Base-by-base conservation (phyloP, 1,284 basidiomycete genomes). In the Sanghuangporus baumii region DNA sequence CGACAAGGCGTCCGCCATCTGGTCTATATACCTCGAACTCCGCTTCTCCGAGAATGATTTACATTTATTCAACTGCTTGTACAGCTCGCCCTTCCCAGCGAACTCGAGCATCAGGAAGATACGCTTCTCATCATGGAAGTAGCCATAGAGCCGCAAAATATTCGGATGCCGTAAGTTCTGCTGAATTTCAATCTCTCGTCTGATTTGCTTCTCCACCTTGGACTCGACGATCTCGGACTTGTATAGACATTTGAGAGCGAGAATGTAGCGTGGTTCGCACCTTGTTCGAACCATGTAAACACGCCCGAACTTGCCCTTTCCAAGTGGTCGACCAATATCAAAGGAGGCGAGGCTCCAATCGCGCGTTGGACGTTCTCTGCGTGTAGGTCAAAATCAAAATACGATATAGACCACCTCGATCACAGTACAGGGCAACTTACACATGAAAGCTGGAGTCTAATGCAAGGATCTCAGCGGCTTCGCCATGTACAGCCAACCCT, bases 271-370 rank as follows among this genome's bases (percentile, higher is more conserved):
- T 0, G 93, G 93, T 66, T 89, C 84, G 61, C 79, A 75, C 72
- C 94, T 95, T 3, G 97, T 99, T 57, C 96, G 88, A 47, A 97
- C 95, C 87, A 99, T 95, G 81, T 99, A 99, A 31, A 99, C 97
- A 0, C 95, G 91, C 0, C 97, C 97, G 70, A 99, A 99, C 78
- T 98, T 98, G 65, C 97, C 97, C 74, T 99, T 98, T 34, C 97
- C 97, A 0, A 99, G 84, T 2, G 95, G 94, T 8, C 94, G 85
- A 12, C 97, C 97, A 68, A 99, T 96, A 68, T 98, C 93, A 71
- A 99, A 98, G 61, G 89, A 83, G 65, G 85, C 83, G 8, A 99
- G 78, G 48, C 82, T 85, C 93, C 94, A 96, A 70, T 91, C 88
- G n/a, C 80, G 84, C 26, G 89, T 93, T 12, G 88, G 90, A 26